Percentiles rank a stretch among this genome's conserved stretches.
Conservation (phyloP, 768 basidiomycete genomes). For the Suillus fuscotomentosus region DNA sequence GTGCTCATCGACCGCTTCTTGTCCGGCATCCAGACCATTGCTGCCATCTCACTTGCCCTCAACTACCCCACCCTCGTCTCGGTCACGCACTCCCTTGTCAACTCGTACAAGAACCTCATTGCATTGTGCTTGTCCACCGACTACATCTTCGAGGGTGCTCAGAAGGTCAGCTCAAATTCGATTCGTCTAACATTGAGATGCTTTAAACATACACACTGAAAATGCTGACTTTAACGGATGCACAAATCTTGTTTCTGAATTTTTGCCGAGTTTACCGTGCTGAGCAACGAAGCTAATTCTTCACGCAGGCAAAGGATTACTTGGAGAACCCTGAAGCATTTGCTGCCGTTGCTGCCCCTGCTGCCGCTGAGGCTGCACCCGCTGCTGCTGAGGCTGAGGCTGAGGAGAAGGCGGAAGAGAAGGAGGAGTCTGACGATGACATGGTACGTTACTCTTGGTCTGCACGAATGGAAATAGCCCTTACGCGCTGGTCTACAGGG, state of each 20-base stretch:
- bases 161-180: slow-evolving; percentile 63
- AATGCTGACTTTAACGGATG: slow-evolving; percentile 69
- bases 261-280: background rate
- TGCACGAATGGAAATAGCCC: background rate
- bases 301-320: slow-evolving; percentile 83
- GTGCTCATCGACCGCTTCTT: slow-evolving; percentile 92
- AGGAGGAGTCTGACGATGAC: slow-evolving; percentile 86
- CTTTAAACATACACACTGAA: slow-evolving; percentile 68
- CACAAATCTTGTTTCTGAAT: slow-evolving; percentile 31
- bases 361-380: slow-evolving; percentile 47
- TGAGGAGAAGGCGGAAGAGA: slow-evolving; percentile 78
- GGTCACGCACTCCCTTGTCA: slow-evolving; percentile 92
- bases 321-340: slow-evolving; percentile 99
- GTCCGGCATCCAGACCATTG: slow-evolving; percentile 92
- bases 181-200: slow-evolving; percentile 15
- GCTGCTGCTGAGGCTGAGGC: slow-evolving; percentile 57
- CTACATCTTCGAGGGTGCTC: slow-evolving; percentile 90
- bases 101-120: slow-evolving; percentile 98
- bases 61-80: slow-evolving; percentile 96
- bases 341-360: slow-evolving; percentile 72
- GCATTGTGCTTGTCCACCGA: slow-evolving; percentile 88
- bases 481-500: slow-evolving; percentile 47
- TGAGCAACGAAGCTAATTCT: slow-evolving; percentile 8
- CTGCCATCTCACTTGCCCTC: slow-evolving; percentile 92
- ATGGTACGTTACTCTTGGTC: slow-evolving; percentile 53